Evolutionary conservation across 2,329 filamentous ascomycete species (phyloP).

Genomic region (Corynespora cassiicola): DNA sequence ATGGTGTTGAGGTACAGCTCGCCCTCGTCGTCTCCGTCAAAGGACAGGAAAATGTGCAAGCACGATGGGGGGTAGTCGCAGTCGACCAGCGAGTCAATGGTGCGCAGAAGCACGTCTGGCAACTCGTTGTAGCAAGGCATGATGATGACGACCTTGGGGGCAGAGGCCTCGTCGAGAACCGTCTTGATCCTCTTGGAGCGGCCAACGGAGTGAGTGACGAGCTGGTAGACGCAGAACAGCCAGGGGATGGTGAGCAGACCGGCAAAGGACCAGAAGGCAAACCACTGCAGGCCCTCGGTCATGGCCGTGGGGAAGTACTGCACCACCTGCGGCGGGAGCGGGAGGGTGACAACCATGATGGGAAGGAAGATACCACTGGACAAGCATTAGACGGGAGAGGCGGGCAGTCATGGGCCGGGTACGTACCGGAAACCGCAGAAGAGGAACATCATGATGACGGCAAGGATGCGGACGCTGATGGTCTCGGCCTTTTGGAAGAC

Average conservation of each 20-base stretch:
- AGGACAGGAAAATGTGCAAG: slow-evolving; percentile 93
- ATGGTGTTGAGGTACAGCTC: slow-evolving; percentile 89
- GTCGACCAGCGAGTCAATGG: slow-evolving; percentile 88
- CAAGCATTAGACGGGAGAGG: slow-evolving; percentile 21
- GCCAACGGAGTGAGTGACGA: slow-evolving; percentile 86
- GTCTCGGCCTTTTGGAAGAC: slow-evolving; percentile 89
- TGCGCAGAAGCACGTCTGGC: slow-evolving; percentile 81
- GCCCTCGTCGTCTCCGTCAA: slow-evolving; percentile 88
- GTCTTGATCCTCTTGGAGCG: slow-evolving; percentile 82
- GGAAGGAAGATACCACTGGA: slow-evolving; percentile 82
- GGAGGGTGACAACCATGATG: slow-evolving; percentile 92
- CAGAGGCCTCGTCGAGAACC: slow-evolving; percentile 81
- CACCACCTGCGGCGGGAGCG: slow-evolving; percentile 75
- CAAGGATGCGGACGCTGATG: slow-evolving; percentile 79
- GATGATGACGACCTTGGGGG: slow-evolving; percentile 92
- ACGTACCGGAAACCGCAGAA: slow-evolving; percentile 83
- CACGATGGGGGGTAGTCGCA: slow-evolving; percentile 93
- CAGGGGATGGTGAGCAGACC: slow-evolving; percentile 85
- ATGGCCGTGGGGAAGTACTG: slow-evolving; percentile 73
- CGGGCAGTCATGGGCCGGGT: slow-evolving; percentile 15
- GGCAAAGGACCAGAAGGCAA: slow-evolving; percentile 93
- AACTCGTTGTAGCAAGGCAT: slow-evolving; percentile 98
- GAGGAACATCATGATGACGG: slow-evolving; percentile 74
- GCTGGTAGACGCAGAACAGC: slow-evolving; percentile 90
- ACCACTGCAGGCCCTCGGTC: slow-evolving; percentile 83